Base-by-base conservation (phyloP, 2,329 filamentous ascomycete species). In the Sporothrix sp. region DNA sequence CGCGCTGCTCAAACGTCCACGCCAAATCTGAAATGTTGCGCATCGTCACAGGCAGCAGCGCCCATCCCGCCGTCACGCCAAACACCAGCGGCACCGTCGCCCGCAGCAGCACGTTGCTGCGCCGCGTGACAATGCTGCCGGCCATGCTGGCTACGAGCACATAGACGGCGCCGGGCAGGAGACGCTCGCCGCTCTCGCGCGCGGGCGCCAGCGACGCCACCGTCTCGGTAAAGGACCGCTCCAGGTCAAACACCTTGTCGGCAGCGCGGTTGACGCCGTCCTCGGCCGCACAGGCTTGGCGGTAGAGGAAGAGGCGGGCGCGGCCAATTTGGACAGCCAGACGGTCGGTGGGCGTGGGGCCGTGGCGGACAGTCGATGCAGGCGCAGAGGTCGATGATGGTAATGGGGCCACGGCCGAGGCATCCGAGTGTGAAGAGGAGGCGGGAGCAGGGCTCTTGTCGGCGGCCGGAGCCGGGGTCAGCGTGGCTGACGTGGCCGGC, bases 121-220 rank as follows among this genome's bases (percentile, higher is more conserved):
- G 94, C 56, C 91, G 82, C 50, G 87, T 81, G 50, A 96, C 73
- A 65, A 98, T 97, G 67, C 82, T 89, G 59, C 91, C 93, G 32
- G 93, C 87, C 90, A 98, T 96, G 61, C 87, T 83, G 37, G 90
- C 84, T 43, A 98, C 90, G 27, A 96, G 78, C 42, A 97, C 89
- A 71, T 97, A 97, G 59, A 97, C 81, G 53, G 82, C 75, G 23
- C 91, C 91, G 30, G 93, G 93, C 69, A 97, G 82, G 51, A 98
- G 77, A 64, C 82, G 82, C 74, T 98, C 93, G 65, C 86, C 87
- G 54, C 82, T 87, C 68, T 91, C 85, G 61, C 83, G 84, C 33
- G 89, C 75, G 27, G 93, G 93, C 18, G 90, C 93, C 35, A 98
- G 78, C 20, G 85, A 89, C 53, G 90, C 87, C 59, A 98, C 70